Evolutionary conservation across 495 filamentous ascomycete species (phyloP), one percentile per base, ranked within the genome.

Genomic region (Jackrogersella multiformis): DNA sequence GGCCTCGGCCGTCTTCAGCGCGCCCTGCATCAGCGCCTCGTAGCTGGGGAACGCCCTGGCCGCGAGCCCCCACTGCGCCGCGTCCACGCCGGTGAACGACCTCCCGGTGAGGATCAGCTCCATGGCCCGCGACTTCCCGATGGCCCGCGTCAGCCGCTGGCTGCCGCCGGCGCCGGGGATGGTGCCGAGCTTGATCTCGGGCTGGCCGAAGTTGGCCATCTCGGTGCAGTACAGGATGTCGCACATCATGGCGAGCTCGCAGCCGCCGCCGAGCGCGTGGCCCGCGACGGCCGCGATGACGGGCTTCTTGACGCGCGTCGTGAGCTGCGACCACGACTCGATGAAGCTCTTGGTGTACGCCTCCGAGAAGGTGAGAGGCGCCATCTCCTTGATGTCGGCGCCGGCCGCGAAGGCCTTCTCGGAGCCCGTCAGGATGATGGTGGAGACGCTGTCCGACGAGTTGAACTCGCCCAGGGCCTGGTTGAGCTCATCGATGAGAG

Each of bases 301-400:
- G 61, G 95, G 96, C 65, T 94, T 97, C 75, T 93, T 93, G 79
- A 97, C 85, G 34, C 82, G 70, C 51, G 87, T 92, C 36, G 92
- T 89, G 13, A 96, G 88, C 64, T 87, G 81, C 23, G 92, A 96
- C 95, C 95, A 99, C 34, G 86, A 85, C 73, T 95, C 91, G 80
- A 98, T 97, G 80, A 98, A 98, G 76, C 94, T 91, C 62, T 76
- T 84, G 18, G 84, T 89, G 84, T 95, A 97, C 45, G 95, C 95
- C 54, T 86, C 74, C 52, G 88, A 84, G 82, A 98, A 99, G 70
- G 87, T 93, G 3, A 97, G 86, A 51, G 92, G 86, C 36, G 90
- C 88, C 95, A 99, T 99, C 81, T 99, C 95, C 78, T 97, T 97
- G 80, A 99, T 99, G 79, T 99, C 95, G 60, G 95, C 95, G 57